A percentile compares a stretch with the other conserved stretches of the same genome.
Evolutionary conservation across 768 basidiomycete genomes (phyloP).

Genomic region (Fistulinella prunicolor): DNA sequence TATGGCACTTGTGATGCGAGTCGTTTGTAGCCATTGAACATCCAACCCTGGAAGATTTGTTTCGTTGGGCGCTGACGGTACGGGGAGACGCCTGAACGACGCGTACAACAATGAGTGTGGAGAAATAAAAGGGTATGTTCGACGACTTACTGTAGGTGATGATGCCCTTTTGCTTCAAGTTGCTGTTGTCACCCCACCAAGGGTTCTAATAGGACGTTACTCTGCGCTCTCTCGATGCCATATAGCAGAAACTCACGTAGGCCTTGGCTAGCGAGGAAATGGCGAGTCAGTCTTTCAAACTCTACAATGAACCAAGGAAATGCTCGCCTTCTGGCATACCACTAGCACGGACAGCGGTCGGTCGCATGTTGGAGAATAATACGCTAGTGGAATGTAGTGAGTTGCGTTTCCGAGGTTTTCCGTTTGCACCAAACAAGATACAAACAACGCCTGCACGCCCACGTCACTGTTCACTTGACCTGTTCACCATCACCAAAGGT

Average conservation of each 20-base stretch:
- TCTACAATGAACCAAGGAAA: neutral
- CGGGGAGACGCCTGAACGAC: constrained; percentile 69
- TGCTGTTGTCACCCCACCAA: constrained; percentile 87
- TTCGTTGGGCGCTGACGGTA: constrained; percentile 74
- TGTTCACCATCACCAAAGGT: constrained; percentile 17
- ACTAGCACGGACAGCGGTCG: constrained; percentile 51
- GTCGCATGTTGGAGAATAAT: constrained; percentile 41
- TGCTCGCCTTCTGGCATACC: constrained; percentile 85
- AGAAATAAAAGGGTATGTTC: neutral
- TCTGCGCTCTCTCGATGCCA: neutral
- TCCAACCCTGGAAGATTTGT: constrained; percentile 65
- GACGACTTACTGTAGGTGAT: constrained; percentile 71
- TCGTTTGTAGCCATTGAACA: constrained; percentile 86
- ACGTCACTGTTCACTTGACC: neutral
- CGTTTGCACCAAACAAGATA: constrained; percentile 33
- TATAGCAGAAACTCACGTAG: constrained; percentile 60
- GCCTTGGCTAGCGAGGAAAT: constrained; percentile 54
- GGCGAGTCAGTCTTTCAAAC: constrained; percentile 1
- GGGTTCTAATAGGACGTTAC: constrained; percentile 51
- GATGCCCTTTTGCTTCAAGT: constrained; percentile 73
- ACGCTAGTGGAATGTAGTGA: neutral
- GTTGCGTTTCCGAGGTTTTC: constrained; percentile 26
- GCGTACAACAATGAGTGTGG: neutral
- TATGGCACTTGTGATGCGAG: constrained; percentile 72
- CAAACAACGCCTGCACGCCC: constrained; percentile 23